These are phyloP conservation scores for Ophiostoma perfectum DNA, from an alignment of 2,329 filamentous ascomycete species.

Conservation along the genomic window DNA sequence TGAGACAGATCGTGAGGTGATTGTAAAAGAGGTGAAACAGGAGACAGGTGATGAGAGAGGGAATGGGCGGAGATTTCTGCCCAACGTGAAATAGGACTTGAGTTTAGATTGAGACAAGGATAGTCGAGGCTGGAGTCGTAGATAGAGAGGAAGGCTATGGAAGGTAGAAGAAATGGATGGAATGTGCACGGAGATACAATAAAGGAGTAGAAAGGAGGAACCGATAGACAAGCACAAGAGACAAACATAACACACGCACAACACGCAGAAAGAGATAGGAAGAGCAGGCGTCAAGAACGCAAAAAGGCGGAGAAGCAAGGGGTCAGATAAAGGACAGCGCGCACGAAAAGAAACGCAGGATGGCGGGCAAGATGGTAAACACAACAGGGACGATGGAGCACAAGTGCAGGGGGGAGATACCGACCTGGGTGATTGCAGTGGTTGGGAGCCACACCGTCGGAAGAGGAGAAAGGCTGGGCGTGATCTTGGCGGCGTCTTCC, in stretches of 20 bases:
- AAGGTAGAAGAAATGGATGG: constrained; percentile 8
- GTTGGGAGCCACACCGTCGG: constrained; percentile 19
- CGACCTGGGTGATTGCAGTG: constrained; percentile 16
- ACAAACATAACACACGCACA: background rate
- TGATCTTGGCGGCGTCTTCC: constrained; percentile 17
- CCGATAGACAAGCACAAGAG: background rate
- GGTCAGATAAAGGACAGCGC: constrained; percentile 17
- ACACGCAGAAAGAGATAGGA: too few relatives aligned
- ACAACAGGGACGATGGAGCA: background rate
- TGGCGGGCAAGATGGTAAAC: background rate
- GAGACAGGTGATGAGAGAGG: background rate
- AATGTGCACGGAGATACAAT: background rate
- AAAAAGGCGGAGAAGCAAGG: constrained; percentile 13
- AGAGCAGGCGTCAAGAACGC: background rate
- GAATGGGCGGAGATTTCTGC: constrained; percentile 8
- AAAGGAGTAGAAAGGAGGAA: background rate
- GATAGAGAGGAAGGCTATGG: constrained; percentile 2
- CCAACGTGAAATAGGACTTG: background rate
- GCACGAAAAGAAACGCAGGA: background rate
- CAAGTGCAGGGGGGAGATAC: background rate
- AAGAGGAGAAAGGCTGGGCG: constrained; percentile 21
- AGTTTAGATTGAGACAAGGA: background rate
- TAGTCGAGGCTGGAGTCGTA: background rate
- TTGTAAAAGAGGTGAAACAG: constrained; percentile 1
- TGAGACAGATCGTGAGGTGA: background rate